phyloP scores from a whole-genome alignment of 148 eudicot genomes.

The Linanthus parryae region DNA sequence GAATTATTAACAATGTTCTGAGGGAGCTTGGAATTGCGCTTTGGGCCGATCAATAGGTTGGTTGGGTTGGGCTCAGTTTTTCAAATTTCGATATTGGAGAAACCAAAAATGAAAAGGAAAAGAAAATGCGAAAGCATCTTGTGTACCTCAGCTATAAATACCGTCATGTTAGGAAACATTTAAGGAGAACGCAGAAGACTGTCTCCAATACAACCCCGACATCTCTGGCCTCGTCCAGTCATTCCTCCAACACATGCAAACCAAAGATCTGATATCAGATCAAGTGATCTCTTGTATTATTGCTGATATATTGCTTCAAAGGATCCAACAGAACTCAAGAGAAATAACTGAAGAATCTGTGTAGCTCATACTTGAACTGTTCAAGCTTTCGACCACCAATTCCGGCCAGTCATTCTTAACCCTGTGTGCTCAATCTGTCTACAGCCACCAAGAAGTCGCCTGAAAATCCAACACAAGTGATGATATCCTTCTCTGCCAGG shows the following conservation, averaged over 20 bases:
- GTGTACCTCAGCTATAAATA: constrained; percentile 5
- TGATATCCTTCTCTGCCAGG: constrained; percentile 45
- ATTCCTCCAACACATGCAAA: constrained; percentile 57
- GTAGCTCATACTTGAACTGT: constrained; percentile 69
- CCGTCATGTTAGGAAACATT: constrained; percentile 5
- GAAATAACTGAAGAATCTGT: constrained; percentile 79
- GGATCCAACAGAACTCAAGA: constrained; percentile 46
- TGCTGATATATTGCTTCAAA: constrained; percentile 81
- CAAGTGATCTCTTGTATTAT: constrained; percentile 61
- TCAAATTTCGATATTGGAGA: no score
- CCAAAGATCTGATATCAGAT: constrained; percentile 59
- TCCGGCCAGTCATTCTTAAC: no score
- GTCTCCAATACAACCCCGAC: constrained; percentile 57
- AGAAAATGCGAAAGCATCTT: no score
- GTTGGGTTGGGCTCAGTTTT: no score
- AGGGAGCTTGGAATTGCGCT: no score
- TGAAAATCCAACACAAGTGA: constrained; percentile 45
- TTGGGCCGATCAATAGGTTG: no score
- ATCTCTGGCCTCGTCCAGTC: constrained; percentile 66
- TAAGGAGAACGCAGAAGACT: neutral
- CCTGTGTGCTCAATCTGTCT: constrained; percentile 22
- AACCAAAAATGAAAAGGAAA: no score
- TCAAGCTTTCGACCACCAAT: constrained; percentile 29
- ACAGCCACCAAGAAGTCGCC: constrained; percentile 62
- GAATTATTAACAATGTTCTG: no score